phyloP scores from a whole-genome alignment of 345 rosid genomes.

The Trapa incisa region DNA sequence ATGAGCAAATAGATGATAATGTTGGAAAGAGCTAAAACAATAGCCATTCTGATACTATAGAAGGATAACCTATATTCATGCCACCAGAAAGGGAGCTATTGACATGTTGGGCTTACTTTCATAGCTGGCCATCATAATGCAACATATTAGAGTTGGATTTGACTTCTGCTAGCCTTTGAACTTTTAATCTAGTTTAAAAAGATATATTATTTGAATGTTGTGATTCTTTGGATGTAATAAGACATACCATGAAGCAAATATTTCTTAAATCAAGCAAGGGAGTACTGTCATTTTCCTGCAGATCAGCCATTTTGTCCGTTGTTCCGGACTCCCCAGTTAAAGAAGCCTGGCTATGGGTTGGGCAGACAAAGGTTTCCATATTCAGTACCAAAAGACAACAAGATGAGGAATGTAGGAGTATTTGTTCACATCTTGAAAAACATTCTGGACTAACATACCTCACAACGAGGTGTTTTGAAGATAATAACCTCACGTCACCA shows the following conservation, averaged over 20 bases:
- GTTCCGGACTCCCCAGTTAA: conserved; percentile 61
- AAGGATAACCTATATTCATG: neutral
- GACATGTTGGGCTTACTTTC: neutral
- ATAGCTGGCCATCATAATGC: neutral
- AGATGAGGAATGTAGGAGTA: neutral
- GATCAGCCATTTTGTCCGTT: conserved; percentile 45
- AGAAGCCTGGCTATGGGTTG: conserved; percentile 48
- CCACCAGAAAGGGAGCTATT: neutral
- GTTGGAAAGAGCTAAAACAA: no score
- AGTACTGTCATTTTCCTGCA: conserved; percentile 37
- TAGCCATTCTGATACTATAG: no score
- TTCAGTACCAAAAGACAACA: neutral
- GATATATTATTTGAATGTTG: neutral
- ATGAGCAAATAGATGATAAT: neutral
- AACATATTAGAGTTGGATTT: neutral
- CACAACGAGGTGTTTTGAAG: conserved; percentile 55
- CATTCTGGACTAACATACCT: conserved; percentile 19
- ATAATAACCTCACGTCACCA: conserved; percentile 53
- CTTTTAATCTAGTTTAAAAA: neutral
- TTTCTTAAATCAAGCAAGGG: conserved; percentile 57
- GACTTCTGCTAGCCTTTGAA: neutral
- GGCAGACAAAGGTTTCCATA: conserved; percentile 1
- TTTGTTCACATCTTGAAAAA: neutral
- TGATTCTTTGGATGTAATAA: neutral
- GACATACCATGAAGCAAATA: conserved; percentile 60